phyloP scores from a whole-genome alignment of 176 grass and related monocot species.

The Panicum miliaceum region DNA sequence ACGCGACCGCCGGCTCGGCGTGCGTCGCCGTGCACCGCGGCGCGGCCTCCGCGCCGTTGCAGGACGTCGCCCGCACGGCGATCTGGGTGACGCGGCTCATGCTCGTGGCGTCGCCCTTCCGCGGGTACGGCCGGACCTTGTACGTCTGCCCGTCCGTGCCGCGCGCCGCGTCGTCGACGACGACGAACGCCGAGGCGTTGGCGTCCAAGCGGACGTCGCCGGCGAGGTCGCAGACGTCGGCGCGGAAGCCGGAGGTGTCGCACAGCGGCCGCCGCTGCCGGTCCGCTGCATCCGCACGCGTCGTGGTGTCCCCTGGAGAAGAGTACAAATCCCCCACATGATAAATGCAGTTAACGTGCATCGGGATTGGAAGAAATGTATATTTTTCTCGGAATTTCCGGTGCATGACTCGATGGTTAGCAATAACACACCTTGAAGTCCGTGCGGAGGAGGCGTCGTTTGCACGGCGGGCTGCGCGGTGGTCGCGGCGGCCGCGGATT shows the following conservation, averaged over 20 bases:
- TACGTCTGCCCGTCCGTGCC: background rate
- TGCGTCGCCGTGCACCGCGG: conserved; percentile 58
- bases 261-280: conserved; percentile 42
- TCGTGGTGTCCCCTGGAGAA: background rate
- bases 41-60: background rate
- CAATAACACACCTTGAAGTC: background rate
- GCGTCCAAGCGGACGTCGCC: conserved; percentile 80
- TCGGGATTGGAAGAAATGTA: background rate
- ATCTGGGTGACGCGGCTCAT: conserved; percentile 50
- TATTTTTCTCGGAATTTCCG: background rate
- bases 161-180: conserved; percentile 34
- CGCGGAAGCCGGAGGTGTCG: conserved; percentile 66
- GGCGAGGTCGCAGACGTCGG: conserved; percentile 65
- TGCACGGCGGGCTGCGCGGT: conserved; percentile 28
- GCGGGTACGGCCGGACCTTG: conserved; percentile 74
- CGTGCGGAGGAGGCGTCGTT: background rate
- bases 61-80: conserved; percentile 35
- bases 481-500: background rate
- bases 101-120: conserved; percentile 76
- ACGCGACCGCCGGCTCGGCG: conserved; percentile 55
- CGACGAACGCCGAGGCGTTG: conserved; percentile 56
- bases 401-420: background rate
- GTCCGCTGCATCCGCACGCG: background rate
- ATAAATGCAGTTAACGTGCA: background rate
- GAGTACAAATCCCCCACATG: background rate